A percentile compares a stretch with the other conserved stretches of the same genome.
Conservation (phyloP, 2,329 filamentous ascomycete species). For the Fusarium chlamydosporum region DNA sequence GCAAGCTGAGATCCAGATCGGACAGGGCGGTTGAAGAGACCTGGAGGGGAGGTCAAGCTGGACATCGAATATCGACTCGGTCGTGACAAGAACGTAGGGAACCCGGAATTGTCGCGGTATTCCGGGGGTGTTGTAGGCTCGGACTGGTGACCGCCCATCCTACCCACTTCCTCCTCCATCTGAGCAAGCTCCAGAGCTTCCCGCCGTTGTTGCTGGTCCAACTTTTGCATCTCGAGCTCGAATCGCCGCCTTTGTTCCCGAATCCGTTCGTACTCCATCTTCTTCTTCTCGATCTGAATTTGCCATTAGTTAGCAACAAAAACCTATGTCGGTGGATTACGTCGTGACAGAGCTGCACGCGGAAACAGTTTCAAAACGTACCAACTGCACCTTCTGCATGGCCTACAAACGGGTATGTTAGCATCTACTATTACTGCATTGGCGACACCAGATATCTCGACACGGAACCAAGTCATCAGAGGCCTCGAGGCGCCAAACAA, state of each 20-base stretch:
- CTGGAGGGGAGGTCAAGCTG: constrained; percentile 85
- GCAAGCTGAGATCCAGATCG: constrained; percentile 85
- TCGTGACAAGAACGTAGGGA: constrained; percentile 83
- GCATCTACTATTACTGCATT: constrained; percentile 21
- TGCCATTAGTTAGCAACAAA: constrained; percentile 54
- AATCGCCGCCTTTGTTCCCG: constrained; percentile 90
- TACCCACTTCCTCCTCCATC: constrained; percentile 82
- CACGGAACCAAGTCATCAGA: constrained; percentile 33
- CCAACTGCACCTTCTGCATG: constrained; percentile 81
- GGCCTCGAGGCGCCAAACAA: constrained; percentile 4
- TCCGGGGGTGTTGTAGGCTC: constrained; percentile 98
- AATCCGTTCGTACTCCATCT: constrained; percentile 90
- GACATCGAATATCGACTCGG: constrained; percentile 92
- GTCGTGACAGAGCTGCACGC: constrained; percentile 4
- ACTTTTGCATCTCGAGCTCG: constrained; percentile 90
- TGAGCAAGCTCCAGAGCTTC: constrained; percentile 88
- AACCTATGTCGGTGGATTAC: neutral
- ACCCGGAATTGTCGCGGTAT: constrained; percentile 82
- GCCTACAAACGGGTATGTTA: constrained; percentile 61
- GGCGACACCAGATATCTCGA: neutral
- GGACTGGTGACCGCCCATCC: constrained; percentile 81
- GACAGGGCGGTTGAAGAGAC: constrained; percentile 78
- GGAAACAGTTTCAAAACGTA: constrained; percentile 62
- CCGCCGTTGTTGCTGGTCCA: constrained; percentile 86
- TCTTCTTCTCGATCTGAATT: constrained; percentile 89